Percentiles rank a stretch among this genome's conserved stretches.
Conservation (phyloP, 2,329 filamentous ascomycete genomes). For the Camptophora hylomeconis region DNA sequence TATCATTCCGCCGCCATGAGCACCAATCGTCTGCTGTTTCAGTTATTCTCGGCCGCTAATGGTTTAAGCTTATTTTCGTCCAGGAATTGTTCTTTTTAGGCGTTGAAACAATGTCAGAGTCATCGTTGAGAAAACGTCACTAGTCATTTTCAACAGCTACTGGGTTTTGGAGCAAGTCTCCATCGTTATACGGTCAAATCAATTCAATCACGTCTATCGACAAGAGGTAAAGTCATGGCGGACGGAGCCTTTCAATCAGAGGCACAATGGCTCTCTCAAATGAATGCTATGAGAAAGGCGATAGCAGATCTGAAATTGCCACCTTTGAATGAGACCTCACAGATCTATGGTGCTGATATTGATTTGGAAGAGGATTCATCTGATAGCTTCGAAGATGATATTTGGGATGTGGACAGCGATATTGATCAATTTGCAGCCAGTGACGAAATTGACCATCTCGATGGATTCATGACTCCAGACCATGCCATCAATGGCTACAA, state of each 20-base stretch:
- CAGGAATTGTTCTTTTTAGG: no score
- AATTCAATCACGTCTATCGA: no score
- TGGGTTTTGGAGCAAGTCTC: no score
- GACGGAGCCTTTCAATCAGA: conserved; percentile 24
- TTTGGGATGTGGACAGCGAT: conserved; percentile 69
- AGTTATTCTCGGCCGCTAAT: no score
- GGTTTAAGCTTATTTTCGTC: no score
- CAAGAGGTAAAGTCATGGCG: no score
- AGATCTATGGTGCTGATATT: conserved; percentile 41
- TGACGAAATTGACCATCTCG: conserved; percentile 48
- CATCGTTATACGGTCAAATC: no score
- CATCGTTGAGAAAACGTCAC: no score
- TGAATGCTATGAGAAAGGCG: conserved; percentile 74
- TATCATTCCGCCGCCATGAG: no score
- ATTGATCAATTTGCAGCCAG: conserved; percentile 34
- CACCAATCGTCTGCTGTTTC: no score
- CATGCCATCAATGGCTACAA: conserved; percentile 34
- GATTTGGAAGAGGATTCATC: conserved; percentile 46
- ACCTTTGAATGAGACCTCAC: conserved; percentile 30
- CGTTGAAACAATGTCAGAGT: no score
- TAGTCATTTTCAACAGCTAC: no score
- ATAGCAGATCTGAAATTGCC: conserved; percentile 58
- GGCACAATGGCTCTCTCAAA: conserved; percentile 70
- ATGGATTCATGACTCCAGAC: conserved; percentile 25
- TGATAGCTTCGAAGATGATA: conserved; percentile 58